phyloP scores from a whole-genome alignment of 2,329 filamentous ascomycete genomes.

The Curvularia spicifera region DNA sequence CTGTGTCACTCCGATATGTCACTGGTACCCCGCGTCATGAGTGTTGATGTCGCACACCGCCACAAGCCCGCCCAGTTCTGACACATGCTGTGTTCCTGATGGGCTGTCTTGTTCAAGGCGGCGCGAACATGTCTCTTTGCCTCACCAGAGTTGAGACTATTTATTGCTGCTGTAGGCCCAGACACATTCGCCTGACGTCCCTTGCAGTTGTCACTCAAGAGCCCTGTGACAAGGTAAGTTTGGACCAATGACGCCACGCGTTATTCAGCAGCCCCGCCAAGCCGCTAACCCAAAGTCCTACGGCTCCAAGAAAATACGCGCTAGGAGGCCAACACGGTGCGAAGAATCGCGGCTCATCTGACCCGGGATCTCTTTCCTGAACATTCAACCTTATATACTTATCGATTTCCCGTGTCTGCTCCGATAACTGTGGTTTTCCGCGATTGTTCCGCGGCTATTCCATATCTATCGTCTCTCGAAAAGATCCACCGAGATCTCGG shows the following conservation, averaged over 20 bases:
- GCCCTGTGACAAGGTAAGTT: neutral
- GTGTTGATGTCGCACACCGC: slow-evolving; percentile 3
- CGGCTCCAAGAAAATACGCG: slow-evolving; percentile 4
- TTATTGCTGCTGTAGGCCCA: neutral
- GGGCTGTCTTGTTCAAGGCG: neutral
- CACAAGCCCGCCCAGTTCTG: neutral
- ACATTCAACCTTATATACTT: slow-evolving; percentile 11
- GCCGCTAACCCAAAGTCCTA: slow-evolving; percentile 13
- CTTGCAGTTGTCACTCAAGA: neutral
- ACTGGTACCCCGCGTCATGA: neutral
- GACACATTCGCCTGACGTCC: neutral
- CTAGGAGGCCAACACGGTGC: slow-evolving; percentile 27
- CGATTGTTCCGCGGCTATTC: slow-evolving; percentile 1
- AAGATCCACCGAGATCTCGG: slow-evolving; percentile 9
- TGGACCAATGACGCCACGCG: slow-evolving; percentile 13
- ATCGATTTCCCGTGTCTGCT: slow-evolving; percentile 1
- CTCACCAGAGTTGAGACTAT: neutral
- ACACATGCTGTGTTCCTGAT: neutral
- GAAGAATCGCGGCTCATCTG: slow-evolving; percentile 15
- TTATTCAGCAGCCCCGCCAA: slow-evolving; percentile 12
- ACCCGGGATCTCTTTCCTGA: slow-evolving; percentile 14
- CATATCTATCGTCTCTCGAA: neutral
- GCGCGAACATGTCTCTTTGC: neutral
- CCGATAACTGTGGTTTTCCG: slow-evolving; percentile 1
- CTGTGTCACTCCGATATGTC: neutral